Evolutionary conservation across 768 basidiomycete genomes (phyloP).

Genomic region (Lactifluus echinatus): DNA sequence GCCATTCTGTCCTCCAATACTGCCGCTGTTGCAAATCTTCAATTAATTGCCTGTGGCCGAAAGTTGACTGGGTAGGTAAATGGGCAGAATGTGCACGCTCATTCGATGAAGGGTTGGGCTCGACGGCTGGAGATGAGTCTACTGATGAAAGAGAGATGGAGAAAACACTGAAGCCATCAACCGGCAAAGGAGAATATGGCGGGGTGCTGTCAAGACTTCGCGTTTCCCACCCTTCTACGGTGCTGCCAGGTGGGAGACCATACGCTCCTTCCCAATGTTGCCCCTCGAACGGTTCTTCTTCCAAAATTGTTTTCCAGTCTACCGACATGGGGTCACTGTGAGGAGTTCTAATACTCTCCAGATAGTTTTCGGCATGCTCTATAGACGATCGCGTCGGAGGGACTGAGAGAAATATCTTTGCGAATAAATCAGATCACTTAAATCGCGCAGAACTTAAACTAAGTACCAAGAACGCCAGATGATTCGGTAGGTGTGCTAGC

Average conservation of each 20-base stretch:
- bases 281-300: slow-evolving; percentile 77
- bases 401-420: slow-evolving; percentile 48
- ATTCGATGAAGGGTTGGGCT: neutral
- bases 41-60: slow-evolving; percentile 44
- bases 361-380: slow-evolving; percentile 44
- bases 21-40: slow-evolving; percentile 56
- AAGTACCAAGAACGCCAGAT: slow-evolving; percentile 61
- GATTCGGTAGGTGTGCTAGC: slow-evolving; percentile 38
- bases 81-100: neutral
- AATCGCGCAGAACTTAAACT: neutral
- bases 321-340: slow-evolving; percentile 32
- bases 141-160: slow-evolving; percentile 20
- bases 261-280: slow-evolving; percentile 80
- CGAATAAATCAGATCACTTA: neutral
- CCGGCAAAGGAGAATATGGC: slow-evolving; percentile 53
- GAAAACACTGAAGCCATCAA: slow-evolving; percentile 12
- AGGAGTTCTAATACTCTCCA: slow-evolving; percentile 41
- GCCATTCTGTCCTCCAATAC: slow-evolving; percentile 70
- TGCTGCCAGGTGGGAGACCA: slow-evolving; percentile 42
- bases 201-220: slow-evolving; percentile 52
- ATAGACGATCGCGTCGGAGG: slow-evolving; percentile 44
- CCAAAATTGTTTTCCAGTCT: slow-evolving; percentile 74
- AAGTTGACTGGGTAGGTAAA: slow-evolving; percentile 4
- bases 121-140: slow-evolving; percentile 10
- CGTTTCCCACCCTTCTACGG: slow-evolving; percentile 35